Evolutionary conservation across 768 basidiomycete genomes (phyloP).

Genomic region (Coprinopsis cinerea): DNA sequence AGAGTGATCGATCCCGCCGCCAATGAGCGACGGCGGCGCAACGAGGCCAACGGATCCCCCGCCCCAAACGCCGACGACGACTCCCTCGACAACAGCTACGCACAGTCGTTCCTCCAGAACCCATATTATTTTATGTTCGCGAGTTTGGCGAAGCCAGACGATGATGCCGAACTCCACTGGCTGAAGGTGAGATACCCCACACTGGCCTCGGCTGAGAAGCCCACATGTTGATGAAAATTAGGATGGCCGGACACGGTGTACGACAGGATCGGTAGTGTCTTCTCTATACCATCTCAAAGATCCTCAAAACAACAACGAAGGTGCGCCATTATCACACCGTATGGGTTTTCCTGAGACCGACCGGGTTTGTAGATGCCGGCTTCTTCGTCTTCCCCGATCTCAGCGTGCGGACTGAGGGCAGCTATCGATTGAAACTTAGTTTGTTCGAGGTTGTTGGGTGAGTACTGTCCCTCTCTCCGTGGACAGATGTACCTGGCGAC

Average conservation of each 20-base stretch:
- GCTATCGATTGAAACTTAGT: slow-evolving; percentile 65
- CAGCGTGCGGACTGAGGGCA: slow-evolving; percentile 87
- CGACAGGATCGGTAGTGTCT: slow-evolving; percentile 86
- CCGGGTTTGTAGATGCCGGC: slow-evolving; percentile 61
- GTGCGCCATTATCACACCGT: slow-evolving; percentile 17
- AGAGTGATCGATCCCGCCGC: slow-evolving; percentile 69
- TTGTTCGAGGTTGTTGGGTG: slow-evolving; percentile 92
- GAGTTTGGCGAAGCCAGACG: slow-evolving; percentile 81
- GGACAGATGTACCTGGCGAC: not conserved
- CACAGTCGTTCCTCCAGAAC: slow-evolving; percentile 72
- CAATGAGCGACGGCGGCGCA: slow-evolving; percentile 18
- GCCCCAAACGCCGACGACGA: slow-evolving; percentile 15
- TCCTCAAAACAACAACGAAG: slow-evolving; percentile 44
- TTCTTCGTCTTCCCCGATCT: slow-evolving; percentile 98
- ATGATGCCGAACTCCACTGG: slow-evolving; percentile 86
- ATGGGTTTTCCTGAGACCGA: not conserved
- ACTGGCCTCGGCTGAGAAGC: too few relatives aligned
- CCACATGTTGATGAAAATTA: too few relatives aligned
- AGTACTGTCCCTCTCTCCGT: slow-evolving; percentile 26
- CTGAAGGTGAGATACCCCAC: slow-evolving; percentile 51
- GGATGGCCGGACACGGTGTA: slow-evolving; percentile 89
- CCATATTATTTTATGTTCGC: slow-evolving; percentile 98
- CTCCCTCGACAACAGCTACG: slow-evolving; percentile 24
- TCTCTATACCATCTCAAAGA: slow-evolving; percentile 89
- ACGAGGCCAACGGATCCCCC: slow-evolving; percentile 15